These are phyloP conservation scores for Pichia sp. DNA, from an alignment of 1,139 yeast species.

Conservation along the genomic window DNA sequence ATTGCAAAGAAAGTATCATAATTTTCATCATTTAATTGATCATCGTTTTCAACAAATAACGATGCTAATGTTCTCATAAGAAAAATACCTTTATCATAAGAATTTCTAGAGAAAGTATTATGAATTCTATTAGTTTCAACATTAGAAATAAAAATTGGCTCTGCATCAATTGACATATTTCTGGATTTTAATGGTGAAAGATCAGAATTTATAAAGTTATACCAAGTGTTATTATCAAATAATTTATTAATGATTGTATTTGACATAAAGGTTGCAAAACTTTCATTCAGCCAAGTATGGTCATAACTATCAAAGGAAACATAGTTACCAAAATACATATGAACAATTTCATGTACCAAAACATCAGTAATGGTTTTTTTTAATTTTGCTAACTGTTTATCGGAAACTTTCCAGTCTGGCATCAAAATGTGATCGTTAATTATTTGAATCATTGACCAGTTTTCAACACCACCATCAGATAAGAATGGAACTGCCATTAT, in stretches of 20 bases:
- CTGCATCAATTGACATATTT: conserved; percentile 34
- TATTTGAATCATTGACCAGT: conserved; percentile 62
- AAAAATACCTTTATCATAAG: conserved; percentile 62
- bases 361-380: conserved; percentile 43
- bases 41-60: conserved; percentile 32
- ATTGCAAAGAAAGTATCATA: conserved; percentile 35
- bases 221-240: conserved; percentile 31
- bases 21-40: conserved; percentile 25
- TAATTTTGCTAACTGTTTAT: conserved; percentile 15
- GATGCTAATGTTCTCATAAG: conserved; percentile 51
- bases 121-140: conserved; percentile 34
- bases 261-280: conserved; percentile 60
- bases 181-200: conserved; percentile 36
- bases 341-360: conserved; percentile 64
- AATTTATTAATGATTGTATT: conserved; percentile 19
- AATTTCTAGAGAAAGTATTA: conserved; percentile 47
- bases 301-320: conserved; percentile 64
- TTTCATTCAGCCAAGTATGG: conserved; percentile 65
- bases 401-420: conserved; percentile 29
- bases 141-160: conserved; percentile 27
- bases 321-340: conserved; percentile 71
- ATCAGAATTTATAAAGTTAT: conserved; percentile 32
- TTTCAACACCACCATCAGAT: conserved; percentile 75
- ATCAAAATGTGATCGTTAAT: conserved; percentile 47
- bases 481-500: conserved; percentile 62